These are phyloP conservation scores for Bidens hawaiensis DNA, from an alignment of 140 eudicot species.

Conservation along the genomic window DNA sequence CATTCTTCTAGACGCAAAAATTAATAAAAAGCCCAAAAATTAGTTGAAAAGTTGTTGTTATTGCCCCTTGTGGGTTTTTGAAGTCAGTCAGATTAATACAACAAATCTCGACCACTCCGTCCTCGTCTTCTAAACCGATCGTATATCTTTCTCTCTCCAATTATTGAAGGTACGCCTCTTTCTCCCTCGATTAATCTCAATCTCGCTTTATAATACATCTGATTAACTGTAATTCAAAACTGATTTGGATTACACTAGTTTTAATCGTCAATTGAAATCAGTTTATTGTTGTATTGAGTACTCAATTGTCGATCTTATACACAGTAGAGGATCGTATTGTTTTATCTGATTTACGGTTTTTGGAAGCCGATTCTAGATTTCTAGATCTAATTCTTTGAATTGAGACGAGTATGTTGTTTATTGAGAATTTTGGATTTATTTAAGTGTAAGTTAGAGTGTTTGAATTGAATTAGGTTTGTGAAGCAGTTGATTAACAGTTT, in stretches of 20 bases:
- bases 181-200: neutral
- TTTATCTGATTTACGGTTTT: neutral
- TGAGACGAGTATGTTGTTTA: neutral
- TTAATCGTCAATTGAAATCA: slow-evolving; percentile 9
- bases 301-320: neutral
- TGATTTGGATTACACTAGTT: neutral
- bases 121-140: slow-evolving; percentile 1
- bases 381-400: slow-evolving; percentile 7
- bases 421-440: neutral
- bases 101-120: slow-evolving; percentile 31
- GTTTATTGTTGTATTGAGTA: neutral
- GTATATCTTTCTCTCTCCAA: slow-evolving; percentile 9
- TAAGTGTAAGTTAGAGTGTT: neutral
- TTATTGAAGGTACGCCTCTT: slow-evolving; percentile 14
- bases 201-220: neutral
- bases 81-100: no score
- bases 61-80: neutral
- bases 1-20: no score
- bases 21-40: neutral
- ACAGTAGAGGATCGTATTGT: neutral
- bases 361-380: neutral
- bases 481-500: neutral
- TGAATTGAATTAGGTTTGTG: neutral
- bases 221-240: neutral
- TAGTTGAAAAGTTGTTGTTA: neutral